A percentile compares a stretch with the other conserved stretches of the same genome.
Evolutionary conservation across 805 yeast genomes (phyloP).

Genomic region (Pichia rugopelliculosa): DNA sequence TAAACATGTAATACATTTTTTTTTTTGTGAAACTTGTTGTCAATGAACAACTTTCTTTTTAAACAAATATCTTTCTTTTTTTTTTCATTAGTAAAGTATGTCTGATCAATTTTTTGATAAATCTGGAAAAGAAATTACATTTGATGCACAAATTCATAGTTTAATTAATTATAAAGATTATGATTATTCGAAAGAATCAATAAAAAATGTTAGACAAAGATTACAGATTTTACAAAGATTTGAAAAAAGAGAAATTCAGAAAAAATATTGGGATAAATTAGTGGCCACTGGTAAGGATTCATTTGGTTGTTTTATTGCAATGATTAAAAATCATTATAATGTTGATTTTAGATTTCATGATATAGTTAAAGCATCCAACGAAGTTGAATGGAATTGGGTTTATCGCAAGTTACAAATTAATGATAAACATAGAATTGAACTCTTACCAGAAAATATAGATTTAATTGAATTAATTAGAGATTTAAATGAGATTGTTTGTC

Average conservation of each 20-base stretch:
- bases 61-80: not conserved
- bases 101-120: not conserved
- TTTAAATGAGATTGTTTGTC: slow-evolving; percentile 1
- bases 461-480: slow-evolving; percentile 5
- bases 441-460: slow-evolving; percentile 10
- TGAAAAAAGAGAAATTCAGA: not conserved
- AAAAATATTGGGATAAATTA: slow-evolving; percentile 5
- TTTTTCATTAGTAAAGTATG: not conserved
- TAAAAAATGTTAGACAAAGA: not conserved
- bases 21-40: too few species aligned
- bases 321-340: not conserved
- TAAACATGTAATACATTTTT: too few species aligned
- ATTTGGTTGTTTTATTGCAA: slow-evolving; percentile 5
- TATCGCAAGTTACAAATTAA: slow-evolving; percentile 2
- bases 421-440: slow-evolving; percentile 10
- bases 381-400: slow-evolving; percentile 9
- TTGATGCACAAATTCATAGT: not conserved
- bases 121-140: not conserved
- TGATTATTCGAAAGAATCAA: not conserved
- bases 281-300: slow-evolving; percentile 1
- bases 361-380: not conserved
- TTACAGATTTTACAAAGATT: not conserved
- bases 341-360: not conserved
- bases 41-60: not conserved
- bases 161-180: slow-evolving; percentile 1